These are phyloP conservation scores for Tuber melanosporum DNA, from an alignment of 495 filamentous ascomycete species.

Conservation along the genomic window DNA sequence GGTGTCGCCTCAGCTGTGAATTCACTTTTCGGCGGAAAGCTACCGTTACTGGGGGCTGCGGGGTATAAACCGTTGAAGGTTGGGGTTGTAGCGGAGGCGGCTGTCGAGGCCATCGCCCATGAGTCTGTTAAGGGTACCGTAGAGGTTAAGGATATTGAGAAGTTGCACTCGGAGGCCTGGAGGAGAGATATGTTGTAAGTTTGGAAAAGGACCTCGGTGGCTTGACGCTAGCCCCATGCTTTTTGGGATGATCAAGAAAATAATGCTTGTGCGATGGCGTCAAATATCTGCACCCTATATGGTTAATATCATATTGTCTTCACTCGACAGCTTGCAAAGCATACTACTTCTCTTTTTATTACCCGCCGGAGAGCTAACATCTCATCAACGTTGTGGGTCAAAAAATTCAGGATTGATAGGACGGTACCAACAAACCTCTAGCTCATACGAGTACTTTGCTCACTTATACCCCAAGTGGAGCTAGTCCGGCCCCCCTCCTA, in stretches of 20 bases:
- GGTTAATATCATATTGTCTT: neutral
- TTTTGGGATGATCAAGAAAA: neutral
- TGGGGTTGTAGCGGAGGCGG: constrained; percentile 75
- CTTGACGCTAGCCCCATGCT: neutral
- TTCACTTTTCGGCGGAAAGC: constrained; percentile 60
- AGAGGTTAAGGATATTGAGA: constrained; percentile 63
- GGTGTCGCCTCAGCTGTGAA: constrained; percentile 66
- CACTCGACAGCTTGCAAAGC: neutral
- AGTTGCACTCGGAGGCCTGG: constrained; percentile 68
- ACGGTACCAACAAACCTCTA: neutral
- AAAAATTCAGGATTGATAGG: neutral
- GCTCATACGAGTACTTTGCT: neutral
- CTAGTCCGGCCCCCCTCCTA: neutral
- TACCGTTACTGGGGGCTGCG: constrained; percentile 71
- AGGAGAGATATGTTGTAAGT: constrained; percentile 69
- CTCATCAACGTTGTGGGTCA: neutral
- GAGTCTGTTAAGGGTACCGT: constrained; percentile 62
- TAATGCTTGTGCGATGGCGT: neutral
- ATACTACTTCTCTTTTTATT: neutral
- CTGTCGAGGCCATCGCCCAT: constrained; percentile 71
- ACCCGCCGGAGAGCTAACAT: neutral
- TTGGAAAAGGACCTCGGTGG: neutral
- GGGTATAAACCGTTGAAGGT: constrained; percentile 79
- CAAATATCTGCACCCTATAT: neutral
- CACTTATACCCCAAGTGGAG: neutral